Percentiles rank a stretch among this genome's conserved stretches.
These are phyloP conservation scores for Trichoderma gamsii DNA, from an alignment of 495 filamentous ascomycete species.

Conservation along the genomic window DNA sequence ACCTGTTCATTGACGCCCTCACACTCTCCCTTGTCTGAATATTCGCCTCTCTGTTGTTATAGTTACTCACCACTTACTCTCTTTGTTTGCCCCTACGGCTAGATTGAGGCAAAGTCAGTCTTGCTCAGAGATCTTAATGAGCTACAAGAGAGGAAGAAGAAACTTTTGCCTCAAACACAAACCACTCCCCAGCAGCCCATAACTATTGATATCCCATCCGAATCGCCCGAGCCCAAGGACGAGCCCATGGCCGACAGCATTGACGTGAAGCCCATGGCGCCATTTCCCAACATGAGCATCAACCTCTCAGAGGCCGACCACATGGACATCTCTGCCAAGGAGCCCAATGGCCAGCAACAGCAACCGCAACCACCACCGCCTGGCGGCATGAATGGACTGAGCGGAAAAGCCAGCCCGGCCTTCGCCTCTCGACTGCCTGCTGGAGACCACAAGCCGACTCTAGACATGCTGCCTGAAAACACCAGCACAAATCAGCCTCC, in stretches of 20 bases:
- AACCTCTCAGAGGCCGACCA: conserved; percentile 25
- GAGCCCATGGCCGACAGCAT: conserved; percentile 23
- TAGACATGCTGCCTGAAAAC: not conserved
- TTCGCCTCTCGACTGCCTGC: not conserved
- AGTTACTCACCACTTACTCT: not conserved
- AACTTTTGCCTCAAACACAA: conserved; percentile 20
- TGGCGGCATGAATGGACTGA: not conserved
- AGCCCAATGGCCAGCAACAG: not conserved
- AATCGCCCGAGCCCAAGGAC: conserved; percentile 20
- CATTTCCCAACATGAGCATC: conserved; percentile 45
- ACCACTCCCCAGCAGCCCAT: conserved; percentile 27
- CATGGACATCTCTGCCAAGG: conserved; percentile 16
- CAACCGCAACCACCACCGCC: conserved; percentile 1
- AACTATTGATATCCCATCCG: conserved; percentile 24
- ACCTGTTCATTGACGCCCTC: not conserved
- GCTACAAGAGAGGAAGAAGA: conserved; percentile 24
- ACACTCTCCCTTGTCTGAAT: not conserved
- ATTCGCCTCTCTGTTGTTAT: not conserved
- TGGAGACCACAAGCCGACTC: not conserved
- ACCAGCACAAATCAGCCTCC: conserved; percentile 4
- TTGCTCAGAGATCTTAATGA: conserved; percentile 37
- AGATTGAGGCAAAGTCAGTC: conserved; percentile 40
- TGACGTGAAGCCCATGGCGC: conserved; percentile 36
- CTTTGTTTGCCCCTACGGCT: not conserved
- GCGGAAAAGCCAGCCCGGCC: not conserved